Conservation (phyloP, 305 asterid genomes). For the Vinca major region DNA sequence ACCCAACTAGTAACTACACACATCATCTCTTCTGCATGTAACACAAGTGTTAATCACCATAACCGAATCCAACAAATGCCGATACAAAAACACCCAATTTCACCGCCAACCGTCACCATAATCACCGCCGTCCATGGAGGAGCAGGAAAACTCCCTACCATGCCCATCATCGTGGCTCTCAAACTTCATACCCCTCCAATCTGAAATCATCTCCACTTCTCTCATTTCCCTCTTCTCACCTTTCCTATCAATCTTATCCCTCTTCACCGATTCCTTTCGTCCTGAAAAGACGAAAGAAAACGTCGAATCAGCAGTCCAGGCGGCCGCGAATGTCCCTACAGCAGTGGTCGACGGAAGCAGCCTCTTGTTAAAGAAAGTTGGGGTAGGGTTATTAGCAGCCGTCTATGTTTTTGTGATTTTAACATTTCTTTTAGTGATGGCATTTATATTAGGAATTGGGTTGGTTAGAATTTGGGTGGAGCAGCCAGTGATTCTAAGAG, state of each 20-base stretch:
- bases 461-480: constrained; percentile 59
- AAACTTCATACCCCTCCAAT: constrained; percentile 31
- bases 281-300: constrained; percentile 17
- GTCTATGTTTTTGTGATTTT: constrained; percentile 44
- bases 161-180: constrained; percentile 27
- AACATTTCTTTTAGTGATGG: constrained; percentile 26
- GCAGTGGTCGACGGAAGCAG: constrained; percentile 14
- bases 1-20: not conserved
- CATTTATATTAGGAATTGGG: constrained; percentile 49
- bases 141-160: constrained; percentile 14
- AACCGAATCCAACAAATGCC: no score
- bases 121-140: not conserved
- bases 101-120: not conserved
- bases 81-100: no score
- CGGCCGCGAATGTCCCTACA: constrained; percentile 19
- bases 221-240: constrained; percentile 36
- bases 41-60: not conserved
- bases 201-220: constrained; percentile 29
- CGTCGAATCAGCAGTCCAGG: constrained; percentile 4
- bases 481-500: constrained; percentile 45
- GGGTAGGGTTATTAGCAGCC: constrained; percentile 53
- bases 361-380: constrained; percentile 34
- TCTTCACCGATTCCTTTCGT: constrained; percentile 16
- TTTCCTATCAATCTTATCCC: constrained; percentile 24
- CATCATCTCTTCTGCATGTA: constrained; percentile 11